Evolutionary conservation across 2,329 filamentous ascomycete species (phyloP).

Genomic region (Ophiobolus disseminans): DNA sequence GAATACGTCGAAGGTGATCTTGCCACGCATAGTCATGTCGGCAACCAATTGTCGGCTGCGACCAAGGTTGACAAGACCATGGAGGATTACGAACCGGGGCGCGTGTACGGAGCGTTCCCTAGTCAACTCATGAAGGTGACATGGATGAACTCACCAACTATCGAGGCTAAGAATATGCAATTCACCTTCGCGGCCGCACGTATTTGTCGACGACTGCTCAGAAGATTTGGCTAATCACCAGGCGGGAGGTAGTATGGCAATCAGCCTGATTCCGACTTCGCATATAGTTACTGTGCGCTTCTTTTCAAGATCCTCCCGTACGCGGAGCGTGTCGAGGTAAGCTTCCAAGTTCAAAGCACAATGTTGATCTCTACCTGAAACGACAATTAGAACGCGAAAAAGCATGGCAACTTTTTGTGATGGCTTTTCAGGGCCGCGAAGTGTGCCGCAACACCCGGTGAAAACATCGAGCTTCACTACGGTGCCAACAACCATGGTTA

Average conservation of each 20-base stretch:
- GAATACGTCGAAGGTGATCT: neutral
- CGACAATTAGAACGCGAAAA: neutral
- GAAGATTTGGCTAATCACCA: neutral
- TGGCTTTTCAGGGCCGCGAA: no score
- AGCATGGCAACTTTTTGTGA: neutral
- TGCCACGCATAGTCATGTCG: neutral
- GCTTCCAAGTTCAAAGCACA: neutral
- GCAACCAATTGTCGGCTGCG: neutral
- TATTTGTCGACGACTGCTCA: neutral
- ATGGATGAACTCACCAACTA: conserved; percentile 5
- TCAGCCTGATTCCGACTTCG: conserved; percentile 1
- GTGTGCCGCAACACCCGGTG: no score
- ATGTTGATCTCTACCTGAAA: neutral
- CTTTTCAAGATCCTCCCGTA: conserved; percentile 17
- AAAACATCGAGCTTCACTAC: no score
- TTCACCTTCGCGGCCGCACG: conserved; percentile 7
- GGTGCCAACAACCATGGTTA: no score
- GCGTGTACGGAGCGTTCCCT: conserved; percentile 1
- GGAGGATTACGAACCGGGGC: neutral
- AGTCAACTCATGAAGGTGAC: conserved; percentile 3
- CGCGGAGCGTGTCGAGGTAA: conserved; percentile 3
- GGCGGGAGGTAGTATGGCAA: conserved; percentile 32
- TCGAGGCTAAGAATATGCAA: conserved; percentile 1
- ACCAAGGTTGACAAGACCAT: neutral
- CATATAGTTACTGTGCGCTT: conserved; percentile 21